Percentiles rank a stretch among this genome's conserved stretches.
These are phyloP conservation scores for Aspergillus uvarum DNA, from an alignment of 2,329 filamentous ascomycete species.

Conservation along the genomic window DNA sequence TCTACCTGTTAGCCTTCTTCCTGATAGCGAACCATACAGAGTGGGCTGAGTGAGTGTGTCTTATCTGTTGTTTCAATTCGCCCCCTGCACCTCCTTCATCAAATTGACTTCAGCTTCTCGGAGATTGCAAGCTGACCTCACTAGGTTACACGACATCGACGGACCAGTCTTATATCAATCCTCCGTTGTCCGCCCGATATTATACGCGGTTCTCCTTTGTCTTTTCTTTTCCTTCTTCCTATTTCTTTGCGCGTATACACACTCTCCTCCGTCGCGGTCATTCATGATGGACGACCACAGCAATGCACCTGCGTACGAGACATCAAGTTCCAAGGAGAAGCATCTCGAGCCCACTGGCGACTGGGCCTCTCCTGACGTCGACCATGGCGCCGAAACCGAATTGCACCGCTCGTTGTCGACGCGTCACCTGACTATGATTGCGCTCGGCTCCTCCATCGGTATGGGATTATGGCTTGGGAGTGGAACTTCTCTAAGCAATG, in stretches of 20 bases:
- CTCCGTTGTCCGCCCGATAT: background rate
- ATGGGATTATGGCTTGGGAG: slow-evolving; percentile 51
- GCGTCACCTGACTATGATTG: slow-evolving; percentile 43
- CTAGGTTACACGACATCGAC: background rate
- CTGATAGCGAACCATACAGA: background rate
- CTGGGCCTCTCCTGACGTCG: slow-evolving; percentile 9
- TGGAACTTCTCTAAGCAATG: slow-evolving; percentile 42
- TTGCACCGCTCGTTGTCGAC: slow-evolving; percentile 43
- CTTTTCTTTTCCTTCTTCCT: background rate
- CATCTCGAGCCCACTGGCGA: background rate
- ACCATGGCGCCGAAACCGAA: slow-evolving; percentile 31
- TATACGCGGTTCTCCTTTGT: background rate
- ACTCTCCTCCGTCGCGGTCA: background rate
- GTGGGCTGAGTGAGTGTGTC: background rate
- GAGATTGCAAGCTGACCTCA: background rate
- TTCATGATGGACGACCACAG: background rate
- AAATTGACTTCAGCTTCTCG: background rate
- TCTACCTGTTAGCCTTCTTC: background rate
- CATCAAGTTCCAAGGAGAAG: slow-evolving; percentile 3
- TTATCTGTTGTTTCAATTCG: background rate
- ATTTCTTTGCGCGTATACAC: background rate
- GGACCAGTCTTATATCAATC: background rate
- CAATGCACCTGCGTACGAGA: slow-evolving; percentile 1
- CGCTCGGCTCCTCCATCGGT: slow-evolving; percentile 45
- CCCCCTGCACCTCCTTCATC: background rate